These are phyloP conservation scores for Neurospora sp. DNA, from an alignment of 495 filamentous ascomycete species.

Conservation along the genomic window DNA sequence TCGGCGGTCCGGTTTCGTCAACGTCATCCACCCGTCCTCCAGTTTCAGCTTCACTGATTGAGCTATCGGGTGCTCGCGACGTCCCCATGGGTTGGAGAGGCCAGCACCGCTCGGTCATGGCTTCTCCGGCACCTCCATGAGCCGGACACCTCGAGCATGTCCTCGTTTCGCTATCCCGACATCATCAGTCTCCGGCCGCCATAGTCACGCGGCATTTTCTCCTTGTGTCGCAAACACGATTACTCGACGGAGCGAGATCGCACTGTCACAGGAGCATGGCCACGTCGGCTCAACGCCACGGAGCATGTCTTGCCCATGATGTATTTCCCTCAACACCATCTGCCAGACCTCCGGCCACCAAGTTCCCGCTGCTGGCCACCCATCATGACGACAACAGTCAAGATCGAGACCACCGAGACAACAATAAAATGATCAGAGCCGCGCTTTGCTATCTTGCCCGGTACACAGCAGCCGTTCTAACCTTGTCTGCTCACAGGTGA, in stretches of 20 bases:
- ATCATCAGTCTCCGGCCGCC: neutral
- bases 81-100: neutral
- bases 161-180: neutral
- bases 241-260: neutral
- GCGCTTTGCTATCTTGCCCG: neutral
- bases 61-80: slow-evolving; percentile 11
- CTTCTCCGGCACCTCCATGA: neutral
- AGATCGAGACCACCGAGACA: neutral
- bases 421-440: neutral
- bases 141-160: neutral
- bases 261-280: neutral
- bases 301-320: neutral
- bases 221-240: slow-evolving; percentile 3
- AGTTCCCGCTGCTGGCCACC: neutral
- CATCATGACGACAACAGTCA: neutral
- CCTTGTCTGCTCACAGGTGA: slow-evolving; percentile 55
- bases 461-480: slow-evolving; percentile 20
- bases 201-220: slow-evolving; percentile 32
- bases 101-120: neutral
- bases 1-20: neutral
- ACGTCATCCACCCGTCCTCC: neutral
- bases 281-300: neutral
- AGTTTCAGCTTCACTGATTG: neutral
- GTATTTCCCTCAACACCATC: neutral
- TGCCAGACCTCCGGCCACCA: neutral